phyloP scores from a whole-genome alignment of 2,329 filamentous ascomycete species.

The Fusarium algeriense region DNA sequence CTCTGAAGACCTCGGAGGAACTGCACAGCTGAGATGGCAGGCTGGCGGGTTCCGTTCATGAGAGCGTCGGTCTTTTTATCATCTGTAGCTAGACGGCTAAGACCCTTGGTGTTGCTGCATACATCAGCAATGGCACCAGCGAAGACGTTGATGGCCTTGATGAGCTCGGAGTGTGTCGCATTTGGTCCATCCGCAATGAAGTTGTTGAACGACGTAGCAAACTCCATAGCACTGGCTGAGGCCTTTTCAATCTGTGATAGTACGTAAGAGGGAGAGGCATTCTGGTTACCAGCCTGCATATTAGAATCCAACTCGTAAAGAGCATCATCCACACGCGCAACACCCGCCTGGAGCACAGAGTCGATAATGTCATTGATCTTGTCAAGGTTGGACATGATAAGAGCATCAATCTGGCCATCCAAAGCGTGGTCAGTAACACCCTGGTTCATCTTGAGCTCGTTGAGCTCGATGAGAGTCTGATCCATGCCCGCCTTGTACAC shows the following conservation, averaged over 20 bases:
- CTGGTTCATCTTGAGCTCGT: constrained; percentile 83
- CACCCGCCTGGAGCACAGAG: constrained; percentile 91
- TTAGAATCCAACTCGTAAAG: constrained; percentile 97
- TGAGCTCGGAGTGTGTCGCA: constrained; percentile 88
- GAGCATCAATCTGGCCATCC: constrained; percentile 90
- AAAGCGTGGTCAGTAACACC: constrained; percentile 82
- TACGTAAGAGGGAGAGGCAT: constrained; percentile 93
- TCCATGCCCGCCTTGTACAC: constrained; percentile 99
- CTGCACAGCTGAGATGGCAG: constrained; percentile 87
- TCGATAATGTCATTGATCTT: constrained; percentile 99
- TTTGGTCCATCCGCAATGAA: constrained; percentile 97
- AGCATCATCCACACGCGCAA: constrained; percentile 94
- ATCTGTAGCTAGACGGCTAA: constrained; percentile 91
- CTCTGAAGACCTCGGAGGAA: constrained; percentile 97
- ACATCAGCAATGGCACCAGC: constrained; percentile 92
- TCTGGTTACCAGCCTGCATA: constrained; percentile 99
- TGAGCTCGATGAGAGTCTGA: constrained; percentile 91
- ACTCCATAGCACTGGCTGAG: constrained; percentile 93
- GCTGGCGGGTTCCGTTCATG: constrained; percentile 83
- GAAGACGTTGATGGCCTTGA: constrained; percentile 92
- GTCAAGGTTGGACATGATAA: constrained; percentile 86
- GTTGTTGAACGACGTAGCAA: constrained; percentile 97
- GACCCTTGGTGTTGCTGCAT: constrained; percentile 94
- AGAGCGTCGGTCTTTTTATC: constrained; percentile 94
- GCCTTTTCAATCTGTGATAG: constrained; percentile 98